Evolutionary conservation across 1,284 basidiomycete species (phyloP).

Genomic region (Acaromyces ingoldii): DNA sequence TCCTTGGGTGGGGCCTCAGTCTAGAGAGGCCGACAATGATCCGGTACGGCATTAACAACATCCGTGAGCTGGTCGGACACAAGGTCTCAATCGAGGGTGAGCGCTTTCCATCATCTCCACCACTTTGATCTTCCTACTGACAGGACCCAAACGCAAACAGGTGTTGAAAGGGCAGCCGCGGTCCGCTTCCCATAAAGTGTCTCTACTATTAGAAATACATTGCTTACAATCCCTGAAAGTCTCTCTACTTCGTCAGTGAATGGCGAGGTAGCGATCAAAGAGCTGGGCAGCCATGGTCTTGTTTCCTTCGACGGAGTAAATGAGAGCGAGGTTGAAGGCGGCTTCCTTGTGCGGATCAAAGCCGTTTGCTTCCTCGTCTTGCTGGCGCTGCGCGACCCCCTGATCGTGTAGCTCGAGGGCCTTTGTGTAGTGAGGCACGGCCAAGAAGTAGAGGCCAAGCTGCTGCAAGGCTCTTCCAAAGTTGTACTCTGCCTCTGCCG

Average conservation of each 20-base stretch:
- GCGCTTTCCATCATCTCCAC: background rate
- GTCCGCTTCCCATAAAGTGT: conserved; percentile 39
- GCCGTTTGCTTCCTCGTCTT: conserved; percentile 1
- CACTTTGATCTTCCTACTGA: background rate
- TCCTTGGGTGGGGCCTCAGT: conserved; percentile 89
- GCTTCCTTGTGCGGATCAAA: conserved; percentile 35
- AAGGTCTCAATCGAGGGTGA: conserved; percentile 65
- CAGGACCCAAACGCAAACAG: background rate
- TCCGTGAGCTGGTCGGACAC: conserved; percentile 92
- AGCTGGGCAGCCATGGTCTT: background rate
- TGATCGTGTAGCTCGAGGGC: conserved; percentile 23
- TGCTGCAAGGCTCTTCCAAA: conserved; percentile 86
- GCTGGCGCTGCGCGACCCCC: background rate
- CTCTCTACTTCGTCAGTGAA: no score
- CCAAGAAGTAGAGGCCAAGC: conserved; percentile 53
- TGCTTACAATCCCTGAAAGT: no score
- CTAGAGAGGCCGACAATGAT: conserved; percentile 99
- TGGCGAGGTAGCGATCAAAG: conserved; percentile 7
- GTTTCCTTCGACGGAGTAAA: conserved; percentile 23
- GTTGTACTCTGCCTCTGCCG: conserved; percentile 77
- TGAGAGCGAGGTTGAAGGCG: conserved; percentile 39
- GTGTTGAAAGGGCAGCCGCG: conserved; percentile 45
- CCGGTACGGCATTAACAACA: conserved; percentile 78
- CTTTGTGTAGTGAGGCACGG: conserved; percentile 32
- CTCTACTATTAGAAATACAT: background rate